Evolutionary conservation across 2,329 filamentous ascomycete genomes (phyloP).

Genomic region (Mycocentrospora acerina): DNA sequence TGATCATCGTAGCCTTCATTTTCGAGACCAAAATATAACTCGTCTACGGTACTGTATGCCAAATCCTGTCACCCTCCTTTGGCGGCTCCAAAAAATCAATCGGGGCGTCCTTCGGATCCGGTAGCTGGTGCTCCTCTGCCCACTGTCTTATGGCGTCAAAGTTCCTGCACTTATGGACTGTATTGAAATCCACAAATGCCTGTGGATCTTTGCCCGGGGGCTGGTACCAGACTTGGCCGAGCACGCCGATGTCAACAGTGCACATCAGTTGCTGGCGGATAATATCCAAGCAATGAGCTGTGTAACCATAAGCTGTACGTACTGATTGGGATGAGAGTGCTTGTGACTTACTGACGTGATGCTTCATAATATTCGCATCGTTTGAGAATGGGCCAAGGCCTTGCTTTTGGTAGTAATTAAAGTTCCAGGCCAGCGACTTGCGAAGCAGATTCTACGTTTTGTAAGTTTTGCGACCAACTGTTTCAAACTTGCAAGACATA

Average conservation of each 20-base stretch:
- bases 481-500: conserved; percentile 40
- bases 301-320: background rate
- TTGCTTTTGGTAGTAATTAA: conserved; percentile 56
- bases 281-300: conserved; percentile 61
- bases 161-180: conserved; percentile 59
- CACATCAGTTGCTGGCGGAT: conserved; percentile 66
- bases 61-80: conserved; percentile 33
- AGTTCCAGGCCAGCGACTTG: conserved; percentile 61
- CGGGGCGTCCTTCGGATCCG: conserved; percentile 36
- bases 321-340: background rate
- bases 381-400: conserved; percentile 59
- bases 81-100: conserved; percentile 46
- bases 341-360: conserved; percentile 57
- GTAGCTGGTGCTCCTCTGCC: conserved; percentile 57
- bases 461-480: background rate
- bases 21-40: too few relatives aligned
- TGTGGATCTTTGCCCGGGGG: conserved; percentile 49
- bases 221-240: conserved; percentile 63
- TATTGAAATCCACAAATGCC: conserved; percentile 64
- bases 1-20: too few relatives aligned
- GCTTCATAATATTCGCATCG: conserved; percentile 54
- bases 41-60: conserved; percentile 23
- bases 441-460: conserved; percentile 57
- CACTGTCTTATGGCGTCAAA: conserved; percentile 57
- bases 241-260: conserved; percentile 59